Percentiles rank a stretch among this genome's conserved stretches.
phyloP scores from a whole-genome alignment of 164 flowering plant species.

The Sedum album region DNA sequence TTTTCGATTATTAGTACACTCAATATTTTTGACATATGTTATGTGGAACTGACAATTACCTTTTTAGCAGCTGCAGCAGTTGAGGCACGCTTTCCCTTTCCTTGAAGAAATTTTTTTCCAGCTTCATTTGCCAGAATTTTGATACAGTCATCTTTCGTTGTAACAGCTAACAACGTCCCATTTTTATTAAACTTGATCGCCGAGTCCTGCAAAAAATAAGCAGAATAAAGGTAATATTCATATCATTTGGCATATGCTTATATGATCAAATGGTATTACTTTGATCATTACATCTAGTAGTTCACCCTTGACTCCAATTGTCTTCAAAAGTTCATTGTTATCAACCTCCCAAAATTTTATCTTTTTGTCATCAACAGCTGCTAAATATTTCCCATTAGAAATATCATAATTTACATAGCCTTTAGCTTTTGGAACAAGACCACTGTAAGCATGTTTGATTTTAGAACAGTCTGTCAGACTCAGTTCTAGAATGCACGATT shows the following conservation, averaged over 20 bases:
- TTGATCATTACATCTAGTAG: neutral
- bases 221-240: neutral
- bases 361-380: neutral
- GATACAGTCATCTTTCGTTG: neutral
- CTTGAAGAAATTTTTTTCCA: neutral
- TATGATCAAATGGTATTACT: neutral
- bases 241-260: neutral
- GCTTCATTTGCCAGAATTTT: neutral
- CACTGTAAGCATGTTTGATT: neutral
- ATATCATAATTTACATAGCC: neutral
- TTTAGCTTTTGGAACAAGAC: neutral
- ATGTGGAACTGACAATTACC: neutral
- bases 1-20: neutral
- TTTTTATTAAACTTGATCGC: neutral
- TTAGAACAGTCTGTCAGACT: neutral
- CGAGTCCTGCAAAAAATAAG: neutral
- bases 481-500: neutral
- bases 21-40: neutral
- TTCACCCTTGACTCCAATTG: neutral
- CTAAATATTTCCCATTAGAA: neutral
- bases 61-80: neutral
- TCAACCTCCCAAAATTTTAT: slow-evolving; percentile 1
- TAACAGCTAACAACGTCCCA: neutral
- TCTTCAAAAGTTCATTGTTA: neutral
- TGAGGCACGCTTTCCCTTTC: neutral